Base-by-base conservation (phyloP, 805 yeast species). In the Myxozyma geophila region DNA sequence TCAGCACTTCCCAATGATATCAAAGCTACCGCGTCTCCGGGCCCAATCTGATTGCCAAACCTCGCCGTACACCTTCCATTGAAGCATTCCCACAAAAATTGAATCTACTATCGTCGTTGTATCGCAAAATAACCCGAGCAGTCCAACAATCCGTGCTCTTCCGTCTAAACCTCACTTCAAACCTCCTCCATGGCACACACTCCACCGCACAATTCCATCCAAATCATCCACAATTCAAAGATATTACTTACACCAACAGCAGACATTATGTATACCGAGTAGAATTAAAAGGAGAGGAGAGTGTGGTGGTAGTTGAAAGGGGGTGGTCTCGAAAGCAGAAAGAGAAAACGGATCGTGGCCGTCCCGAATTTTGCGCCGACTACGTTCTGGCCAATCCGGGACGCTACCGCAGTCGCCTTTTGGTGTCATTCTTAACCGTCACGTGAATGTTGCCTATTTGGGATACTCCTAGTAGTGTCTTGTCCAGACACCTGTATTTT, bases 201-300 rank as follows among this genome's bases (percentile, higher is more conserved):
- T 21, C 28, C 59, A 3, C 37, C 50, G 15, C 36, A 7, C 59
- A 19, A 47, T 37, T 37, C 35, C 51, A 23, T 21, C 41, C 33
- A 19, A 43, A 21, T 19, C 17, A 48, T 15, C 41, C 8, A 28
- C 10, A 37, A 56, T 7, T 19, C 47, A 48, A 7, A 44, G 36
- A 46, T 7, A 15, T 49, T 33, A 54, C 59, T 47, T 56, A 56
- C 60, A 48, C 54, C 60, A 56, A 56, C 52, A 56, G 60, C 60
- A 48, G 57, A 53, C 57, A 53, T 53, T 53, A 13, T 41, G 47
- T 23, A 28, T 53, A 13, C 12, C 23, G 21, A 15, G 35, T 28
- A n/a, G 15, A 21, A 35, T n/a, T n/a, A 19, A 39, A 51, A 39
- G 43, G 46, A 39, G 46, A 35, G 54, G 43, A 36, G 46, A 51